Percentiles rank a stretch among this genome's conserved stretches.
Evolutionary conservation across 2,329 filamentous ascomycete genomes (phyloP).

Genomic region (Stylonectria norvegica): DNA sequence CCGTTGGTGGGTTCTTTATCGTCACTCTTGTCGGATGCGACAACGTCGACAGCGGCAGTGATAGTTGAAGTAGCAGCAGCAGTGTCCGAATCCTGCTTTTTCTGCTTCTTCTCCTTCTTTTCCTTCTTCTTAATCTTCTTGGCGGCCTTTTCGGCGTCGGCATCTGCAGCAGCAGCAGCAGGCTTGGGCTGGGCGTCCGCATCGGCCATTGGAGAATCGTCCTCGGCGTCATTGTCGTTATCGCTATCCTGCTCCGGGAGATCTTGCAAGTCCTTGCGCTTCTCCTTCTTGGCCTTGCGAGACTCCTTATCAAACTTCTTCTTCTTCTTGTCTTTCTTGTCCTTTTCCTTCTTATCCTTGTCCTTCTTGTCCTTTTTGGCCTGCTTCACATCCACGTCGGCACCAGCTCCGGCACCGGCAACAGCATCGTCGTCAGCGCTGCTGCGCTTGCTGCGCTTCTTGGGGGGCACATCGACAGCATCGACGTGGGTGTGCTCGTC

Average conservation of each 20-base stretch:
- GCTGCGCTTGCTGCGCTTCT: conserved; percentile 38
- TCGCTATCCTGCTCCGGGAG: conserved; percentile 34
- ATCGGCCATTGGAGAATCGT: conserved; percentile 23
- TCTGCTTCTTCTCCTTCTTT: conserved; percentile 28
- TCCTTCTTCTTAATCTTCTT: conserved; percentile 31
- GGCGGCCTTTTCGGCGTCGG: conserved; percentile 18
- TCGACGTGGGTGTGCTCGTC: conserved; percentile 23
- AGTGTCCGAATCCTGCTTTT: conserved; percentile 8
- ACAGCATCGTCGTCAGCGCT: conserved; percentile 26
- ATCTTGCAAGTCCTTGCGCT: conserved; percentile 37
- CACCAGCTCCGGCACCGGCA: no score
- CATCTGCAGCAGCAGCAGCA: conserved; percentile 14
- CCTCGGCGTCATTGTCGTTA: conserved; percentile 20
- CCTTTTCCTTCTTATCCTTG: conserved; percentile 36
- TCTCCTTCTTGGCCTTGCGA: conserved; percentile 41
- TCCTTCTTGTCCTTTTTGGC: conserved; percentile 31
- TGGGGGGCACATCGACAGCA: conserved; percentile 26
- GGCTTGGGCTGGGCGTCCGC: conserved; percentile 19
- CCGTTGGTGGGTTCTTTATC: conserved; percentile 9
- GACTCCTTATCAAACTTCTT: conserved; percentile 34
- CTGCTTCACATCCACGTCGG: conserved; percentile 29
- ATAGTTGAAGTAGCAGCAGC: conserved; percentile 8
- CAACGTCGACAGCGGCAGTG: conserved; percentile 9
- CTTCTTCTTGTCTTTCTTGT: conserved; percentile 36
- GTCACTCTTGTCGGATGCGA: conserved; percentile 15